Conservation (phyloP, 148 eudicot genomes). For the Limonium bicolor region DNA sequence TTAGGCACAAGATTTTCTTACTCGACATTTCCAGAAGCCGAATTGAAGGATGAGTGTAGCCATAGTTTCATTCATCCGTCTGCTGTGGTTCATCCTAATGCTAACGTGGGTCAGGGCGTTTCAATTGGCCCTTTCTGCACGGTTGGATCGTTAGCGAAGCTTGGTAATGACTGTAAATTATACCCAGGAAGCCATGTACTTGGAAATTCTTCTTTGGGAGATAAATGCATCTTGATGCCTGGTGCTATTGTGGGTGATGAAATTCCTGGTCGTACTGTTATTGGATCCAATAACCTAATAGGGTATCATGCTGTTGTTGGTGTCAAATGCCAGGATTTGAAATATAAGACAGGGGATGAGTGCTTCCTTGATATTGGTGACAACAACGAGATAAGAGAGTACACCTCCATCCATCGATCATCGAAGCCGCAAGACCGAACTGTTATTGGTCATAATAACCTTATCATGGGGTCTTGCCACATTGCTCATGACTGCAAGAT, state of each 20-base stretch:
- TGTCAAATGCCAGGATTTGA: constrained; percentile 86
- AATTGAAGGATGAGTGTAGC: background rate
- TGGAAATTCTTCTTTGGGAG: constrained; percentile 78
- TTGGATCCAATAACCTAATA: constrained; percentile 71
- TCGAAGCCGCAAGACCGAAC: constrained; percentile 65
- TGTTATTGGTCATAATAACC: constrained; percentile 81
- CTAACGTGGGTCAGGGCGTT: constrained; percentile 38
- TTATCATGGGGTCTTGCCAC: constrained; percentile 93
- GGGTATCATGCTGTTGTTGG: constrained; percentile 97
- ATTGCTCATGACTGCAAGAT: constrained; percentile 96
- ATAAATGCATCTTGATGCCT: constrained; percentile 67
- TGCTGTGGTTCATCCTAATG: constrained; percentile 1
- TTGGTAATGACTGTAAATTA: constrained; percentile 72
- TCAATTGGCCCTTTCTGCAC: constrained; percentile 95
- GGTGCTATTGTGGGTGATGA: constrained; percentile 96
- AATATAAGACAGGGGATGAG: constrained; percentile 80
- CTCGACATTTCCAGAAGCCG: background rate
- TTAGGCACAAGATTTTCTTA: too few species aligned
- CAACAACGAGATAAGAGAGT: constrained; percentile 89
- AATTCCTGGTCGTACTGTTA: constrained; percentile 59
- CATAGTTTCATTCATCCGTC: background rate
- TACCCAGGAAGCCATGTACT: constrained; percentile 84
- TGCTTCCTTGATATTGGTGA: constrained; percentile 83
- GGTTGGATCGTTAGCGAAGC: constrained; percentile 57
- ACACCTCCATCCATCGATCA: constrained; percentile 80